A percentile compares a stretch with the other conserved stretches of the same genome.
Evolutionary conservation across 345 rosid genomes (phyloP).

Genomic region (Brassica juncea): DNA sequence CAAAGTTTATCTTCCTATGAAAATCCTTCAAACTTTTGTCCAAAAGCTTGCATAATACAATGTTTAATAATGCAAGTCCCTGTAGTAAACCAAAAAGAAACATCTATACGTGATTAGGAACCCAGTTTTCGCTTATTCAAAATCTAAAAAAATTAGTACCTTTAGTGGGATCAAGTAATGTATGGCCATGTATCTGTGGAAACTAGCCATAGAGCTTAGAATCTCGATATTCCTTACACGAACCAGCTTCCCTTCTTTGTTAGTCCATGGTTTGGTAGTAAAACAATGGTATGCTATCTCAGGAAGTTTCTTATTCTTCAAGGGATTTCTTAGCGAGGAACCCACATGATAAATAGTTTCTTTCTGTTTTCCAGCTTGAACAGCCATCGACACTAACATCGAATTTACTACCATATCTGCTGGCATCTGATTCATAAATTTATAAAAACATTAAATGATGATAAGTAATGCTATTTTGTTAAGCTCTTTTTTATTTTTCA

Average conservation of each 20-base stretch:
- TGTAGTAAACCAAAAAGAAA: background rate
- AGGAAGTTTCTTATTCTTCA: slow-evolving; percentile 46
- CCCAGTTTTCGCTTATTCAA: background rate
- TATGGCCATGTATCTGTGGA: slow-evolving; percentile 67
- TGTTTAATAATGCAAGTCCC: slow-evolving; percentile 37
- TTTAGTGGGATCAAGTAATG: slow-evolving; percentile 64
- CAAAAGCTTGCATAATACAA: slow-evolving; percentile 29
- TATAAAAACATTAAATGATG: background rate
- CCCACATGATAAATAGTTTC: slow-evolving; percentile 70
- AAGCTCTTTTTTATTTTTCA: background rate
- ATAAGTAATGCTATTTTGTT: background rate
- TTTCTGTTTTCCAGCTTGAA: slow-evolving; percentile 40
- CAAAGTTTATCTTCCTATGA: slow-evolving; percentile 8
- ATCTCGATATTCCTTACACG: slow-evolving; percentile 51
- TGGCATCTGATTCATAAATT: slow-evolving; percentile 52
- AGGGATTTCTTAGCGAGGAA: slow-evolving; percentile 60
- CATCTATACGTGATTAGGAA: background rate
- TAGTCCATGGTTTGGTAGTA: slow-evolving; percentile 68
- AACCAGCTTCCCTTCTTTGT: slow-evolving; percentile 76
- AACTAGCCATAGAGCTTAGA: slow-evolving; percentile 63
- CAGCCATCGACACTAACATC: slow-evolving; percentile 58
- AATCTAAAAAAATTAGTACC: slow-evolving; percentile 41
- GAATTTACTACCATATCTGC: slow-evolving; percentile 90
- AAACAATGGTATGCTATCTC: slow-evolving; percentile 54
- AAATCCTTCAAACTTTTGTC: slow-evolving; percentile 5